These are phyloP conservation scores for Thielaviopsis populi DNA, from an alignment of 2,329 filamentous ascomycete genomes.

Conservation along the genomic window DNA sequence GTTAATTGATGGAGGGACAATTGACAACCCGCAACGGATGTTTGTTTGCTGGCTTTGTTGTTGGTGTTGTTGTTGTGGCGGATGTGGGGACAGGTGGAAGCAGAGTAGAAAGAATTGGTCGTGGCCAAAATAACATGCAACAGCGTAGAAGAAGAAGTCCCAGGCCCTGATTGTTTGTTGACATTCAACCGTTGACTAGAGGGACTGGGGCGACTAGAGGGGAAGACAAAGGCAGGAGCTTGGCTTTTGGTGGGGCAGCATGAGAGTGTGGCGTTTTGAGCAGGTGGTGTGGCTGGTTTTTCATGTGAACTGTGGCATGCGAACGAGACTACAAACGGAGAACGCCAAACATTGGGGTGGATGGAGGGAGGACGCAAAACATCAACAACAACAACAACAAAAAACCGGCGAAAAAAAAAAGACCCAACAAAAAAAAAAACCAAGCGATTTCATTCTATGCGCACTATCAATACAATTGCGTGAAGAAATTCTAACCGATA, in stretches of 20 bases:
- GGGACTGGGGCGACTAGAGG: not conserved
- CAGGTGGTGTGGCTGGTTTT: constrained; percentile 4
- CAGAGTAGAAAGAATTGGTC: not conserved
- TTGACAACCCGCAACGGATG: not conserved
- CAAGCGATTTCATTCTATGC: constrained; percentile 13
- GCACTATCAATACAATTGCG: constrained; percentile 3
- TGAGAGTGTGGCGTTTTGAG: constrained; percentile 4
- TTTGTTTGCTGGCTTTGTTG: not conserved
- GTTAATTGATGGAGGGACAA: not conserved
- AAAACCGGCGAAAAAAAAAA: no score
- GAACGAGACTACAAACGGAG: not conserved
- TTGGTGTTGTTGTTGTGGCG: not conserved
- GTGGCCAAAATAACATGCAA: not conserved
- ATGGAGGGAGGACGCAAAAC: no score
- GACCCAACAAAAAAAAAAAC: constrained; percentile 6
- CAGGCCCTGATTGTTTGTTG: constrained; percentile 12
- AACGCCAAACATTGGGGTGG: no score
- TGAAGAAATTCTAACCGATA: constrained; percentile 9
- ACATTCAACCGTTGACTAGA: not conserved
- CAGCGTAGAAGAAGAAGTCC: not conserved
- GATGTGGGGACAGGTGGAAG: not conserved
- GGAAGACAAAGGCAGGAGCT: constrained; percentile 13
- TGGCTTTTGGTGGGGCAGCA: constrained; percentile 8
- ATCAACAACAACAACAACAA: not conserved
- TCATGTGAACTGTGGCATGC: not conserved